Evolutionary conservation across 805 yeast species (phyloP).

Genomic region (Candida nonsorbophila): DNA sequence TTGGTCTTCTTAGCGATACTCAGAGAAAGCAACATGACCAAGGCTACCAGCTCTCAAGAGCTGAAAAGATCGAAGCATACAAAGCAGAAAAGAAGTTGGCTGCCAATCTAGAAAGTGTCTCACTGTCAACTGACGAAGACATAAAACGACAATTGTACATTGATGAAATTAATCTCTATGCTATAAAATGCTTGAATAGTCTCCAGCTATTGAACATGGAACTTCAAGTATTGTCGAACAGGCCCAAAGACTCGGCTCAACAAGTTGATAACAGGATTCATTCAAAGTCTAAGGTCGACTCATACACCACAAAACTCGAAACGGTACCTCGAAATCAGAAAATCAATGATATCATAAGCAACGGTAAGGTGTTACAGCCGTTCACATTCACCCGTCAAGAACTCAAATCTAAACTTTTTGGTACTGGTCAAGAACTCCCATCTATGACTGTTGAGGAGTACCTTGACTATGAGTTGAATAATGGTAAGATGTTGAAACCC

Average conservation of each 20-base stretch:
- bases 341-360: conserved; percentile 44
- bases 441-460: conserved; percentile 94
- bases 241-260: conserved; percentile 18
- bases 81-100: conserved; percentile 54
- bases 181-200: conserved; percentile 48
- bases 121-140: conserved; percentile 53
- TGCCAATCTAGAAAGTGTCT: conserved; percentile 29
- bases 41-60: conserved; percentile 42
- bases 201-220: conserved; percentile 65
- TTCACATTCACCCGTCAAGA: conserved; percentile 70
- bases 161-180: conserved; percentile 49
- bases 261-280: conserved; percentile 2
- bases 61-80: conserved; percentile 66
- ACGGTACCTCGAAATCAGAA: conserved; percentile 25
- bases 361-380: conserved; percentile 79
- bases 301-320: conserved; percentile 65
- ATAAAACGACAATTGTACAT: conserved; percentile 48
- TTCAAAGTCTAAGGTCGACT: conserved; percentile 27
- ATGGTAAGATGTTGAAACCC: conserved; percentile 67
- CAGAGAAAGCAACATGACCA: conserved; percentile 10
- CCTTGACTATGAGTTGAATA: conserved; percentile 75
- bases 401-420: conserved; percentile 62
- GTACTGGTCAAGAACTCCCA: conserved; percentile 90
- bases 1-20: conserved; percentile 16
- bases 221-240: conserved; percentile 49